Evolutionary conservation across 352 stramenopile species (phyloP).

Genomic region (Phytophthora uliginosa): DNA sequence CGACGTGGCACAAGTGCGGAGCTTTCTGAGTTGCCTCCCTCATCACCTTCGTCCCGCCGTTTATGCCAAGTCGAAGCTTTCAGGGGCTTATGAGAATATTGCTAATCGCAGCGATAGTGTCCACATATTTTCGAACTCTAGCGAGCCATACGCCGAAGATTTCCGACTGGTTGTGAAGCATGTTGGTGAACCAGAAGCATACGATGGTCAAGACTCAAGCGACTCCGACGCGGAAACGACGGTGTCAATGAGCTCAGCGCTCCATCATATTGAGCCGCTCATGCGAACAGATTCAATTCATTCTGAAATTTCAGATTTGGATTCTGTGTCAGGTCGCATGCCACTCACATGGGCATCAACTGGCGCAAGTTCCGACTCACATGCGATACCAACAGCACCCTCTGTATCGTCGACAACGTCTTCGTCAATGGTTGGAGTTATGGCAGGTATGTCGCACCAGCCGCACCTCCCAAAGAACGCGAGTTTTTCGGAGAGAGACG

Average conservation of each 20-base stretch:
- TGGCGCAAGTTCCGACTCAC: conserved; percentile 49
- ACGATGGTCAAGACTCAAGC: conserved; percentile 38
- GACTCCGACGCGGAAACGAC: conserved; percentile 51
- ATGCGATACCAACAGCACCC: conserved; percentile 25
- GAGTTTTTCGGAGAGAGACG: conserved; percentile 64
- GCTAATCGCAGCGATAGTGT: conserved; percentile 11
- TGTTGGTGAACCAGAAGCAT: conserved; percentile 20
- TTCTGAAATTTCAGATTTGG: conserved; percentile 77
- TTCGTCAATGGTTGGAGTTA: conserved; percentile 36
- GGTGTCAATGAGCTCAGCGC: conserved; percentile 43
- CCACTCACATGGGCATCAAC: conserved; percentile 48
- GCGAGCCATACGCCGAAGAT: conserved; percentile 17
- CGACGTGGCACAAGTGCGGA: conserved; percentile 57
- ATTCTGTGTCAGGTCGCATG: conserved; percentile 55
- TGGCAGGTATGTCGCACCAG: conserved; percentile 26
- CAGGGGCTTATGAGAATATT: conserved; percentile 39
- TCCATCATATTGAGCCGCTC: conserved; percentile 49
- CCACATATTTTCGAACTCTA: conserved; percentile 11
- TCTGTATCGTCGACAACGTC: conserved; percentile 46
- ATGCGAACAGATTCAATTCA: conserved; percentile 73
- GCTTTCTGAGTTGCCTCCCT: conserved; percentile 65
- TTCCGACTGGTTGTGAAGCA: conserved; percentile 44
- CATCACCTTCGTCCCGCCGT: conserved; percentile 59
- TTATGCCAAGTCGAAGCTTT: conserved; percentile 50
- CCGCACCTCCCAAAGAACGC: conserved; percentile 25